Evolutionary conservation across 768 basidiomycete species (phyloP).

Genomic region (Terana coerulea): DNA sequence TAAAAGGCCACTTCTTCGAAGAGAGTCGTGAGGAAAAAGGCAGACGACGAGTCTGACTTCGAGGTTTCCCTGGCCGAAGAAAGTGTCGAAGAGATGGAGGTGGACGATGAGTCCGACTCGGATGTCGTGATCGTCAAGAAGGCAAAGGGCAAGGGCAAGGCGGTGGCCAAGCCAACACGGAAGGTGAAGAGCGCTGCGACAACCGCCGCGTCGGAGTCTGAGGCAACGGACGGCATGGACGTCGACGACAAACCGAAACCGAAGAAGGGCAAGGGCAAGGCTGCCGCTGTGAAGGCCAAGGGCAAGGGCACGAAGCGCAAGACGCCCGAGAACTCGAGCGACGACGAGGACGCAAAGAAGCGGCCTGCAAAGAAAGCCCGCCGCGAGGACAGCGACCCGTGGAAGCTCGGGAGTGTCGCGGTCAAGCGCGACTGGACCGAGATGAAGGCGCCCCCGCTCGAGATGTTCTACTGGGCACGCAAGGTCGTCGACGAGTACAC

Average conservation of each 20-base stretch:
- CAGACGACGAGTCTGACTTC: conserved; percentile 12
- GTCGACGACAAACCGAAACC: too few relatives aligned
- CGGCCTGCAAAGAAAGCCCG: conserved; percentile 52
- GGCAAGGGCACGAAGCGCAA: too few relatives aligned
- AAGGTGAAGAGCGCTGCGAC: conserved; percentile 20
- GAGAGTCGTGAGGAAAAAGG: conserved; percentile 4
- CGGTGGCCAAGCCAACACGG: conserved; percentile 24
- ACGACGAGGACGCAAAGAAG: conserved; percentile 28
- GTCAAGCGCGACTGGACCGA: conserved; percentile 73
- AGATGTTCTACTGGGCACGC: conserved; percentile 90
- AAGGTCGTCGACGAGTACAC: conserved; percentile 94
- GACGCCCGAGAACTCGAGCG: conserved; percentile 17
- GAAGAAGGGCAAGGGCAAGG: conserved; percentile 20
- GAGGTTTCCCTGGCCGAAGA: conserved; percentile 13
- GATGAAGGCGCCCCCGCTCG: conserved; percentile 81
- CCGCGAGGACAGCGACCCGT: conserved; percentile 63
- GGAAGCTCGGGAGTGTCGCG: conserved; percentile 61
- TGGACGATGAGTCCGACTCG: conserved; percentile 21
- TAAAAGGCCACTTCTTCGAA: conserved; percentile 19
- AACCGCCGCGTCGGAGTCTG: conserved; percentile 21
- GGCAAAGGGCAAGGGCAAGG: conserved; percentile 18
- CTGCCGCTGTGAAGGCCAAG: conserved; percentile 29
- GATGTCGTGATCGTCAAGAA: conserved; percentile 18
- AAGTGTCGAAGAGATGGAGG: conserved; percentile 19
- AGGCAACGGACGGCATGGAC: conserved; percentile 47